phyloP scores from a whole-genome alignment of 1,284 basidiomycete species.

The Irpex sp. region DNA sequence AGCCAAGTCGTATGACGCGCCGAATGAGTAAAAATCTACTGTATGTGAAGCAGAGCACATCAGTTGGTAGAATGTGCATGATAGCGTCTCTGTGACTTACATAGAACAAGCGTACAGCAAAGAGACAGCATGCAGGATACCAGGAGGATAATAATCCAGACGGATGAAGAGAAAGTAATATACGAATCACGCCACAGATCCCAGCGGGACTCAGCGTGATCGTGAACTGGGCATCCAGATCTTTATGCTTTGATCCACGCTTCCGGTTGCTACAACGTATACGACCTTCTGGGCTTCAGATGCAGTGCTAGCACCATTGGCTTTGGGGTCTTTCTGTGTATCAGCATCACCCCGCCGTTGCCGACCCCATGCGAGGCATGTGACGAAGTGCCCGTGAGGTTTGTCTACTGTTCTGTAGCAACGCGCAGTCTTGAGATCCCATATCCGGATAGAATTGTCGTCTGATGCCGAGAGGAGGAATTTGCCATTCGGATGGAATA shows the following conservation, averaged over 20 bases:
- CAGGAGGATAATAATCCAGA: conserved; percentile 14
- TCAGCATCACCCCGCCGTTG: conserved; percentile 28
- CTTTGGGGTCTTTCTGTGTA: conserved; percentile 20
- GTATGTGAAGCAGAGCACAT: background rate
- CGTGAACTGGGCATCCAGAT: conserved; percentile 46
- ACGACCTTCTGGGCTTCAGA: conserved; percentile 54
- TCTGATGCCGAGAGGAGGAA: conserved; percentile 85
- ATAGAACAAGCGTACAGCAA: conserved; percentile 11
- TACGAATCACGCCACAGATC: conserved; percentile 18
- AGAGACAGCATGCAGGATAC: conserved; percentile 12
- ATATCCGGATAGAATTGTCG: conserved; percentile 87
- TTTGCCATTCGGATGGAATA: conserved; percentile 86
- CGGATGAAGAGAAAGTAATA: conserved; percentile 7
- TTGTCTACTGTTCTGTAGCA: conserved; percentile 73
- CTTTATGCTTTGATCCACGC: conserved; percentile 72
- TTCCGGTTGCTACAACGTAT: conserved; percentile 81
- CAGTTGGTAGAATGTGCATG: background rate
- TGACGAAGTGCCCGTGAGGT: conserved; percentile 84
- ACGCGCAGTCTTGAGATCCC: conserved; percentile 82
- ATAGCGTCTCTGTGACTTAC: conserved; percentile 2
- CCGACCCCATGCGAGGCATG: conserved; percentile 79
- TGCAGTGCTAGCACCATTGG: conserved; percentile 31
- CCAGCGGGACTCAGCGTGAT: background rate
- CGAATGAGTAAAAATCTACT: conserved; percentile 12
- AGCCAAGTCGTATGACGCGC: conserved; percentile 6